A percentile compares a stretch with the other conserved stretches of the same genome.
Conservation (phyloP, 1,139 yeast species). For the Candida tunisiensis region DNA sequence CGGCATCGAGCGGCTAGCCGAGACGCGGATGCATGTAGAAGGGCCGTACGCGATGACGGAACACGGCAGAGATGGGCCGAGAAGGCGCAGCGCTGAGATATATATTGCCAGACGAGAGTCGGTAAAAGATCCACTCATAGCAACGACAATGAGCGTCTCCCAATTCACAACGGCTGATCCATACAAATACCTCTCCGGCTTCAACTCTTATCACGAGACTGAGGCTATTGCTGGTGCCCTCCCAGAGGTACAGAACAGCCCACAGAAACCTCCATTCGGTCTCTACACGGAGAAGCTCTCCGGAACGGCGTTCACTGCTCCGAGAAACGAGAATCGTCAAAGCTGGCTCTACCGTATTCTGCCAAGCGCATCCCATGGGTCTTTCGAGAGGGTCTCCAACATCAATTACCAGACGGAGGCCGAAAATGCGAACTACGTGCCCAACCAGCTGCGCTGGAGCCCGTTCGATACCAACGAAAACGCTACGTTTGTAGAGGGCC, state of each 20-base stretch:
- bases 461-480: conserved; percentile 11
- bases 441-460: conserved; percentile 14
- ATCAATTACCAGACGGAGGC: conserved; percentile 2
- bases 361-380: conserved; percentile 11
- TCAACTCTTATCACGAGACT: conserved; percentile 12
- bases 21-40: background rate
- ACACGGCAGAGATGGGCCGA: conserved; percentile 1
- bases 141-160: conserved; percentile 6
- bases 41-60: background rate
- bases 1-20: background rate
- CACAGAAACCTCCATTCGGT: conserved; percentile 11
- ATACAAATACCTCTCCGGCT: conserved; percentile 10
- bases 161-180: conserved; percentile 8
- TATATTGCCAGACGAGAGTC: background rate
- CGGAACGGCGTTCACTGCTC: conserved; percentile 16
- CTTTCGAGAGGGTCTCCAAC: conserved; percentile 5
- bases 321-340: conserved; percentile 10
- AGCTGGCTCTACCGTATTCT: conserved; percentile 12
- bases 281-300: conserved; percentile 15
- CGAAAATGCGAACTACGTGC: conserved; percentile 8
- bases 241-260: conserved; percentile 12
- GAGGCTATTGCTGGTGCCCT: conserved; percentile 12
- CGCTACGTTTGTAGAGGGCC: conserved; percentile 11
- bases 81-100: background rate
- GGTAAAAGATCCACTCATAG: background rate